Percentiles rank a stretch among this genome's conserved stretches.
phyloP scores from a whole-genome alignment of 2,329 filamentous ascomycete species.

The Xylaria hypoxylon region DNA sequence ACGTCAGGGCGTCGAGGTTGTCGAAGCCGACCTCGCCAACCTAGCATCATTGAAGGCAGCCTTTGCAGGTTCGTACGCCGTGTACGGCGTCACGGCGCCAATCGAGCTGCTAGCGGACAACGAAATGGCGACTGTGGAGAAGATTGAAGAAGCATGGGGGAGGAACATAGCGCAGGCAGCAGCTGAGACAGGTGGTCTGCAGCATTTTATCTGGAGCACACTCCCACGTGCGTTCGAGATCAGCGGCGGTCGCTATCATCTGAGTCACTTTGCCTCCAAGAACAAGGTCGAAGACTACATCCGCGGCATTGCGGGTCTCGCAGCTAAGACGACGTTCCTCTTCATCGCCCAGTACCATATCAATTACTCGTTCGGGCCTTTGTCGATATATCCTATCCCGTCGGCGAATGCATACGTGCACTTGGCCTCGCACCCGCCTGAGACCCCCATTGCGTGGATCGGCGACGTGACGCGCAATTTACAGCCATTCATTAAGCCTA shows the following conservation, averaged over 20 bases:
- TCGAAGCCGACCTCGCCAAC: conserved; percentile 19
- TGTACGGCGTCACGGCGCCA: conserved; percentile 33
- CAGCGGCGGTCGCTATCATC: conserved; percentile 24
- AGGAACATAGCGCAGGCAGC: conserved; percentile 35
- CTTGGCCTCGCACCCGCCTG: conserved; percentile 33
- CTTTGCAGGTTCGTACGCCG: conserved; percentile 32
- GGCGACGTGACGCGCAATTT: conserved; percentile 33
- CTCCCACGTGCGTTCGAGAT: conserved; percentile 27
- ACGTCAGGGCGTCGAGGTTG: conserved; percentile 22
- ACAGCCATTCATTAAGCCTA: conserved; percentile 30
- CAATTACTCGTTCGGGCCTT: conserved; percentile 26
- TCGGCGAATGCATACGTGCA: conserved; percentile 32
- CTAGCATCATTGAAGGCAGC: conserved; percentile 26
- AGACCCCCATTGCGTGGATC: conserved; percentile 31
- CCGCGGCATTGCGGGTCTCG: conserved; percentile 26
- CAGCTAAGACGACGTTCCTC: conserved; percentile 34
- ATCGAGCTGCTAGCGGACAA: conserved; percentile 1
- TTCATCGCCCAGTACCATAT: conserved; percentile 31
- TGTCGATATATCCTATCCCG: conserved; percentile 29
- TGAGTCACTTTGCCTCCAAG: conserved; percentile 24
- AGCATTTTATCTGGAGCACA: conserved; percentile 38
- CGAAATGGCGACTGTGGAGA: conserved; percentile 10
- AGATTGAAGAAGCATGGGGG: conserved; percentile 24
- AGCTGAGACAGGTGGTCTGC: conserved; percentile 23
- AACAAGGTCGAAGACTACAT: conserved; percentile 35